Conservation (phyloP, 2,329 filamentous ascomycete genomes). For the Epichloe aotearoae region DNA sequence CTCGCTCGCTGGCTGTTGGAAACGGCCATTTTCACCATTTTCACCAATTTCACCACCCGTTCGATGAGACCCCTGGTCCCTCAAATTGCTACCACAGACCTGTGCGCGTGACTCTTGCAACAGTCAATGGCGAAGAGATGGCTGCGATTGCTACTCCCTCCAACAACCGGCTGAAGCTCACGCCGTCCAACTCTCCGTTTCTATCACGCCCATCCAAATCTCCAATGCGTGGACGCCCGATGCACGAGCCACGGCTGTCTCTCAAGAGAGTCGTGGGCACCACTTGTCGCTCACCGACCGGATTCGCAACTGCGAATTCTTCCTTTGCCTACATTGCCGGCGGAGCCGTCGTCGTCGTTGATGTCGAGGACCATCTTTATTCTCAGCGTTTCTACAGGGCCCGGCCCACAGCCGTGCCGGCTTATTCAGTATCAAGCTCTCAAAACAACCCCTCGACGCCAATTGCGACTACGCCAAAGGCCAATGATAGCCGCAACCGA, state of each 20-base stretch:
- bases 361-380: slow-evolving; percentile 54
- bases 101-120: slow-evolving; percentile 1
- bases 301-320: slow-evolving; percentile 68
- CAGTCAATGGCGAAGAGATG: slow-evolving; percentile 44
- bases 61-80: background rate
- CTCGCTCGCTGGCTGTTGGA: background rate
- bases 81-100: background rate
- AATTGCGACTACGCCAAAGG: slow-evolving; percentile 40
- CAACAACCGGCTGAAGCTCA: slow-evolving; percentile 50
- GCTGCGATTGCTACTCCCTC: slow-evolving; percentile 33
- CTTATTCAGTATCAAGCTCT: slow-evolving; percentile 42
- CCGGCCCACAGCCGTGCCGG: slow-evolving; percentile 60
- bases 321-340: slow-evolving; percentile 87
- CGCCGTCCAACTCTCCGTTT: slow-evolving; percentile 66
- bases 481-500: slow-evolving; percentile 50
- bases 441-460: slow-evolving; percentile 37
- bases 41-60: background rate
- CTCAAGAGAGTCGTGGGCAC: slow-evolving; percentile 82
- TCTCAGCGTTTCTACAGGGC: slow-evolving; percentile 85
- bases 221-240: slow-evolving; percentile 36
- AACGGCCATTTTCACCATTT: background rate
- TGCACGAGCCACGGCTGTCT: slow-evolving; percentile 48
- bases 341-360: slow-evolving; percentile 81
- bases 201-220: slow-evolving; percentile 50
- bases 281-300: slow-evolving; percentile 71